Evolutionary conservation across 345 rosid genomes (phyloP).

Genomic region (Populus euphratica): DNA sequence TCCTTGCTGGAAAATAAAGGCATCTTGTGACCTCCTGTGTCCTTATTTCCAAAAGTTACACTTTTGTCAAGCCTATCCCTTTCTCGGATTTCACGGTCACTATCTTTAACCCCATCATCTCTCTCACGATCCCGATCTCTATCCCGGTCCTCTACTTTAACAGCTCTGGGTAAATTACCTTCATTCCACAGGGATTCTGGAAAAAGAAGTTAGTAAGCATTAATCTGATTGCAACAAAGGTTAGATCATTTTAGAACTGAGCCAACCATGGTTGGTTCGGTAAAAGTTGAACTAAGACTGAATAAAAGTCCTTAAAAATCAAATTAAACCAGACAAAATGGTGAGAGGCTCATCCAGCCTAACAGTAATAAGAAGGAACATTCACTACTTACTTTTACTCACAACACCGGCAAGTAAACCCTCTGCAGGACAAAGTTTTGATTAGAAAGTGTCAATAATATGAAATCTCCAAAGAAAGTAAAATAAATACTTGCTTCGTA

Average conservation of each 20-base stretch:
- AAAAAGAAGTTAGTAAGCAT: constrained; percentile 18
- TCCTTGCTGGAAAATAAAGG: constrained; percentile 63
- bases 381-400: constrained; percentile 68
- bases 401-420: constrained; percentile 80
- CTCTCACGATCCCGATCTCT: constrained; percentile 59
- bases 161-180: constrained; percentile 59
- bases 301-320: not conserved
- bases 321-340: not conserved
- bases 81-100: constrained; percentile 59
- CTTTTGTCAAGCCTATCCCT: constrained; percentile 74
- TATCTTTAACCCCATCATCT: constrained; percentile 61
- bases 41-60: constrained; percentile 46
- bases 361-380: constrained; percentile 10
- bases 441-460: constrained; percentile 19
- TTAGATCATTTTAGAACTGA: constrained; percentile 4
- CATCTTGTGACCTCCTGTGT: constrained; percentile 48
- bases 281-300: not conserved
- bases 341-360: constrained; percentile 5
- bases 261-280: not conserved
- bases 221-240: constrained; percentile 4
- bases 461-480: constrained; percentile 12
- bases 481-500: constrained; percentile 14
- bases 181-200: constrained; percentile 61
- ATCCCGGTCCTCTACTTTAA: constrained; percentile 69
- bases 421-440: constrained; percentile 47